Conservation (phyloP, 148 eudicot species). For the Agrostemma githago region DNA sequence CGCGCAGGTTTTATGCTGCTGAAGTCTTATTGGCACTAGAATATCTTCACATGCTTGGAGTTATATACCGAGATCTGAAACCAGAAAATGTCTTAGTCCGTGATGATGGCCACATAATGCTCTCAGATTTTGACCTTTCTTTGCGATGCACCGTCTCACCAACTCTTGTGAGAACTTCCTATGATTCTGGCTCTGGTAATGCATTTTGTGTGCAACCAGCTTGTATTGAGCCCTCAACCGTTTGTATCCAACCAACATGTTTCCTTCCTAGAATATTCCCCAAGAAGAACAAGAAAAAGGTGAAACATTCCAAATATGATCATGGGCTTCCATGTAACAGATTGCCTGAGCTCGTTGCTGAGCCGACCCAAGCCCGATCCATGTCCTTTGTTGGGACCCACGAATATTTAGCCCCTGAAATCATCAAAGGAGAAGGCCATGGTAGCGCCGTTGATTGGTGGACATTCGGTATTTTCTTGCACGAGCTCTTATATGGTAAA, state of each 20-base stretch:
- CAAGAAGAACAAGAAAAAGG: constrained; percentile 55
- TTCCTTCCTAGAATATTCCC: constrained; percentile 64
- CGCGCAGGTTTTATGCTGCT: constrained; percentile 76
- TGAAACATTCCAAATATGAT: constrained; percentile 37
- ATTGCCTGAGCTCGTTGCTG: constrained; percentile 69
- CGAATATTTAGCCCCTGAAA: constrained; percentile 76
- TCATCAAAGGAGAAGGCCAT: constrained; percentile 84
- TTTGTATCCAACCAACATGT: constrained; percentile 68
- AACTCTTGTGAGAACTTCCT: constrained; percentile 52
- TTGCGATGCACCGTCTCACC: constrained; percentile 70
- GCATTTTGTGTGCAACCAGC: constrained; percentile 69
- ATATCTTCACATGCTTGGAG: constrained; percentile 90
- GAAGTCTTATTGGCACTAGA: constrained; percentile 80
- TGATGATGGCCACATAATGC: constrained; percentile 90
- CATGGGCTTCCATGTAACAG: constrained; percentile 20
- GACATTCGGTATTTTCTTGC: constrained; percentile 79
- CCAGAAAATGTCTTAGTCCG: constrained; percentile 84
- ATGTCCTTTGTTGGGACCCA: constrained; percentile 93
- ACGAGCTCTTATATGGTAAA: constrained; percentile 67
- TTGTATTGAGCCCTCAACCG: constrained; percentile 64
- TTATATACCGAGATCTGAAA: constrained; percentile 74
- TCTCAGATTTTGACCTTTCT: constrained; percentile 83
- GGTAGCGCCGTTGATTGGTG: constrained; percentile 96
- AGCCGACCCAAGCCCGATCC: constrained; percentile 75
- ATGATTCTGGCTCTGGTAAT: constrained; percentile 41